These are phyloP conservation scores for Metschnikowia shivogae DNA, from an alignment of 805 yeast species.

Conservation along the genomic window DNA sequence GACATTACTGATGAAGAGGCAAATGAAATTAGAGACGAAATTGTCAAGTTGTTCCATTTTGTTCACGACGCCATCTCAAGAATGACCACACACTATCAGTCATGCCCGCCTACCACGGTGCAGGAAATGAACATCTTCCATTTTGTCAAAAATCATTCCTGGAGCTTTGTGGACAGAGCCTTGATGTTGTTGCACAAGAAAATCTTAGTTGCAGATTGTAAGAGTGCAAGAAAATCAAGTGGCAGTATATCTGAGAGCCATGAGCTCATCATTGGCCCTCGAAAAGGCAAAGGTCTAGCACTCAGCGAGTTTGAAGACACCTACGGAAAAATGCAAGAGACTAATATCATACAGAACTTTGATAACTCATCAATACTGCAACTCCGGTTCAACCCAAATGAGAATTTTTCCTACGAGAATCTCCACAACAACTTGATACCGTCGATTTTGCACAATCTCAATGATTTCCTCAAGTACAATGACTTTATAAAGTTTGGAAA, in stretches of 20 bases:
- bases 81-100: conserved; percentile 30
- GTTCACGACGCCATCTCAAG: conserved; percentile 47
- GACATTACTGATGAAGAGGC: conserved; percentile 41
- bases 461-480: conserved; percentile 50
- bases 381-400: conserved; percentile 31
- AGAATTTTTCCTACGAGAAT: conserved; percentile 48
- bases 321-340: conserved; percentile 34
- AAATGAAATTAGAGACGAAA: conserved; percentile 43
- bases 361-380: conserved; percentile 35
- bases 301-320: conserved; percentile 39
- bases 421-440: conserved; percentile 52
- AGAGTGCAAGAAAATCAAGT: neutral
- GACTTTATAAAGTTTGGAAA: conserved; percentile 50
- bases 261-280: conserved; percentile 4
- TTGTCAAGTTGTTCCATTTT: conserved; percentile 45
- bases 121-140: conserved; percentile 43
- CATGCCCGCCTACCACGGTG: conserved; percentile 34
- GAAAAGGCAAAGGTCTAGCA: conserved; percentile 26
- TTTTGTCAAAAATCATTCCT: conserved; percentile 45
- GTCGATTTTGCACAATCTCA: conserved; percentile 51
- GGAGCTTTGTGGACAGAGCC: conserved; percentile 56
- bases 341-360: conserved; percentile 36
- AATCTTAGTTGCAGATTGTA: conserved; percentile 32
- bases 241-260: neutral
- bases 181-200: conserved; percentile 41